Conservation (phyloP, 805 yeast genomes). For the Monosporozyma solicola region DNA sequence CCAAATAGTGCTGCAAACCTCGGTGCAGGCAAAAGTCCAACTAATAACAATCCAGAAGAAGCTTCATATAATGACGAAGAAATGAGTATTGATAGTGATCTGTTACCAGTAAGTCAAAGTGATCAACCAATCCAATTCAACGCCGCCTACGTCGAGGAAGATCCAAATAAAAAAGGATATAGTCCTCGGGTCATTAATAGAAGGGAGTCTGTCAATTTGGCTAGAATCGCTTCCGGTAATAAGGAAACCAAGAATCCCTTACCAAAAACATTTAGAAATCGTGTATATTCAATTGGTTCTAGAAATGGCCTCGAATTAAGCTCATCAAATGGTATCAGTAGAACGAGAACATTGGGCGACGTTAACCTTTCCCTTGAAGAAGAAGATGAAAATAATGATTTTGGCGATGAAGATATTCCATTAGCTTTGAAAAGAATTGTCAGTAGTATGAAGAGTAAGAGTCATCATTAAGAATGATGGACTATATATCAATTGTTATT, state of each 20-base stretch:
- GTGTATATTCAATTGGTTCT: conserved; percentile 33
- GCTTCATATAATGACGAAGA: background rate
- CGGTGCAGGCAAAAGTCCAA: background rate
- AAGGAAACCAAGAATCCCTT: conserved; percentile 9
- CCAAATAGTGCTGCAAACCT: background rate
- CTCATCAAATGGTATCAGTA: background rate
- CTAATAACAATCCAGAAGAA: background rate
- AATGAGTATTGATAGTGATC: background rate
- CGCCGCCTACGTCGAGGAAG: conserved; percentile 3
- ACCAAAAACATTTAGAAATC: conserved; percentile 28
- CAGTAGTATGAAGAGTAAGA: conserved; percentile 15
- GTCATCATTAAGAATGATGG: background rate
- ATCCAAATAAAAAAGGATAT: background rate
- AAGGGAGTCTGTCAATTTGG: conserved; percentile 11
- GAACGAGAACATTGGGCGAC: conserved; percentile 18
- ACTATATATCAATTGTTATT: background rate
- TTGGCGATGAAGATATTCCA: conserved; percentile 31
- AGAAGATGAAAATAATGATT: conserved; percentile 13
- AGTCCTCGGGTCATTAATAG: conserved; percentile 6
- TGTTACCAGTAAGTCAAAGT: background rate
- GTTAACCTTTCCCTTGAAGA: conserved; percentile 13
- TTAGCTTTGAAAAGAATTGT: conserved; percentile 32
- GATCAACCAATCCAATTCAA: conserved; percentile 6
- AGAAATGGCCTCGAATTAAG: conserved; percentile 14
- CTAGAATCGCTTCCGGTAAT: conserved; percentile 25